These are phyloP conservation scores for Trametes elegans DNA, from an alignment of 768 basidiomycete genomes.

Conservation along the genomic window DNA sequence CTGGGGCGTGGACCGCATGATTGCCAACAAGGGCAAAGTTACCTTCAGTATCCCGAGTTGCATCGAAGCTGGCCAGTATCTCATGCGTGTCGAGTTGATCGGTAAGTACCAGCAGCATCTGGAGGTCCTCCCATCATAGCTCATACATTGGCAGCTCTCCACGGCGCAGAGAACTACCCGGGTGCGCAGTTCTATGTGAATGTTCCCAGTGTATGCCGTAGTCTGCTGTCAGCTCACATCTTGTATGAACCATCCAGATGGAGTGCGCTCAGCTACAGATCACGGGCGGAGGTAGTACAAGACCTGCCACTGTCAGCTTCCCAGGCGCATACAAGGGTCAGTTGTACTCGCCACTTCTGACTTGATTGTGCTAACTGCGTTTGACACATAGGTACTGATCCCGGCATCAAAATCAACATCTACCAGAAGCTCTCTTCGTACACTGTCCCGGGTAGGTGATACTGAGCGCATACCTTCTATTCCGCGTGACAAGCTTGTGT, in stretches of 20 bases:
- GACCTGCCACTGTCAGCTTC: slow-evolving; percentile 35
- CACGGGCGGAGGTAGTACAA: slow-evolving; percentile 33
- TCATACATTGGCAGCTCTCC: slow-evolving; percentile 36
- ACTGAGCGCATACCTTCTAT: not conserved
- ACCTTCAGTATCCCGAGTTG: slow-evolving; percentile 47
- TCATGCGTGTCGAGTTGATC: slow-evolving; percentile 51
- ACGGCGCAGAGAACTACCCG: slow-evolving; percentile 44
- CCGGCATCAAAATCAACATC: slow-evolving; percentile 36
- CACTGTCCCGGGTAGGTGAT: slow-evolving; percentile 27
- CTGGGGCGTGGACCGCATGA: slow-evolving; percentile 49
- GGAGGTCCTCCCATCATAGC: not conserved
- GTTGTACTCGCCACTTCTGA: not conserved
- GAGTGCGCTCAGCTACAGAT: slow-evolving; percentile 39
- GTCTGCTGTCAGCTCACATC: not conserved
- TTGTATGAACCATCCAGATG: slow-evolving; percentile 32
- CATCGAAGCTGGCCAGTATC: slow-evolving; percentile 46
- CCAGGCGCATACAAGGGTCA: slow-evolving; percentile 36
- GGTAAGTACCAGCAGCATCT: slow-evolving; percentile 30
- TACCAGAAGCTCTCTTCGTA: slow-evolving; percentile 30
- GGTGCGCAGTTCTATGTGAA: slow-evolving; percentile 55
- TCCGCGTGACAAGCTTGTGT: not conserved
- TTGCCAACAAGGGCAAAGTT: slow-evolving; percentile 49
- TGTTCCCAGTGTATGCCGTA: not conserved
- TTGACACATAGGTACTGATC: slow-evolving; percentile 31
- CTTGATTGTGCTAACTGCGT: too few species aligned